These are phyloP conservation scores for Termitomyces sp. DNA, from an alignment of 768 basidiomycete species.

Conservation along the genomic window DNA sequence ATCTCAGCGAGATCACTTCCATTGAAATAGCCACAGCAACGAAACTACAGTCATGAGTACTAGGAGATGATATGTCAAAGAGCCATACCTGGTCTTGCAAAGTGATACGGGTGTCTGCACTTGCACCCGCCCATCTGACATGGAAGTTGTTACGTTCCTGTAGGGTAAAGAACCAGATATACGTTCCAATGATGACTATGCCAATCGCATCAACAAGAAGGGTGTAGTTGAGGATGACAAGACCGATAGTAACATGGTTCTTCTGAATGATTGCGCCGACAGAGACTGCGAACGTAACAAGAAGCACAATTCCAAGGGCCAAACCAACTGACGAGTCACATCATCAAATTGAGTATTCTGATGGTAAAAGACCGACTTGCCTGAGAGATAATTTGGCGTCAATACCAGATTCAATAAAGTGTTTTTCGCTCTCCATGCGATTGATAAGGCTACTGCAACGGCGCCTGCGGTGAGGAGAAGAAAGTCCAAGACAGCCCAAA, in stretches of 20 bases:
- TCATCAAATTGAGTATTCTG: background rate
- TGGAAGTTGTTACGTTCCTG: slow-evolving; percentile 68
- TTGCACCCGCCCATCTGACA: slow-evolving; percentile 46
- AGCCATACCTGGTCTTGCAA: slow-evolving; percentile 71
- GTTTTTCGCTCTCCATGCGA: slow-evolving; percentile 67
- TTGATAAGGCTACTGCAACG: slow-evolving; percentile 60
- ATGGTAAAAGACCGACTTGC: slow-evolving; percentile 32
- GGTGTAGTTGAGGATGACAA: slow-evolving; percentile 74
- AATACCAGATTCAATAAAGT: slow-evolving; percentile 75
- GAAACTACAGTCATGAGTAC: slow-evolving; percentile 42
- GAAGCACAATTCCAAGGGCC: slow-evolving; percentile 61
- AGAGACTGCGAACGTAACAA: slow-evolving; percentile 68
- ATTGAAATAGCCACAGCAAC: slow-evolving; percentile 85
- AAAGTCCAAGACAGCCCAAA: slow-evolving; percentile 72
- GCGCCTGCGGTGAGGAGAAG: slow-evolving; percentile 68
- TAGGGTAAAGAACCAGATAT: slow-evolving; percentile 82
- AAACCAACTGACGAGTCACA: slow-evolving; percentile 54
- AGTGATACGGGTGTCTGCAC: slow-evolving; percentile 41
- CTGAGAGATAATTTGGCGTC: slow-evolving; percentile 49
- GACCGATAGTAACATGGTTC: slow-evolving; percentile 63
- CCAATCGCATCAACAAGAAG: slow-evolving; percentile 63
- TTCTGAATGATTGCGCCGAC: slow-evolving; percentile 67
- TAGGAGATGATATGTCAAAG: background rate
- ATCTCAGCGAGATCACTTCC: slow-evolving; percentile 55
- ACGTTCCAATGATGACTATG: slow-evolving; percentile 62